Base-by-base conservation (phyloP, 306 rosid genomes). In the Cicer yamashitae region DNA sequence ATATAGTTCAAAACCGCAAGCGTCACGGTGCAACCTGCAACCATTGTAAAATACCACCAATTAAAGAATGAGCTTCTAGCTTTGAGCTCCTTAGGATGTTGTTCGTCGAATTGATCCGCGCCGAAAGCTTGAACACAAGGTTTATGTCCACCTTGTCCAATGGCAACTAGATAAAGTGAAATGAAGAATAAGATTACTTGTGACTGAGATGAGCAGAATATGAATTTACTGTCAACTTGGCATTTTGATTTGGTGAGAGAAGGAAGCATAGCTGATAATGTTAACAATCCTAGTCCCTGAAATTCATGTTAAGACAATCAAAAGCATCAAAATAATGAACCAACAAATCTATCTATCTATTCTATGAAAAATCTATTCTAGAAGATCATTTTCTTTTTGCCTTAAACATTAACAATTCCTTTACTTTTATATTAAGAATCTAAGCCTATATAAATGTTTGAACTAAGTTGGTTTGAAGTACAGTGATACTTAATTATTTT, bases 41-140 rank as follows among this genome's bases (percentile, higher is more conserved):
- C 74, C 41, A 87, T 14, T 6, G 89, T 61, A 18, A 90, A 88
- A 83, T 81, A 90, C 97, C 97, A 90, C 97, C 96, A 92, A 62
- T 90, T 92, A 77, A 92, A 92, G 83, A 92, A 92, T 14, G 97
- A 84, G 88, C 93, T 79, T 87, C 89, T 87, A 10, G 88, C 93
- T 45, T 77, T 85, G 83, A 77, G 59, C 73, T 92, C 97, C 79
- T 82, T 51, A 8, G 88, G 88, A 68, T 92, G 81, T 6, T 79
- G 37, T 8, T 79, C 89, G 57, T 92, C 96, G 41, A 89, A 92
- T 71, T 92, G 70, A 17, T 64, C 70, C 0, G 70, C 70, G 1
- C 93, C 70, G 0, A 64, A 64, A 64, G 70, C 70, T 39, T 64
- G 70, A 40, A 64, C 70, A 40, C 70, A 64, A 17, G 70, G 70